A percentile compares a stretch with the other conserved stretches of the same genome.
Evolutionary conservation across 371 early-diverging fungal genomes (phyloP).

Genomic region (Mortierella sp.): DNA sequence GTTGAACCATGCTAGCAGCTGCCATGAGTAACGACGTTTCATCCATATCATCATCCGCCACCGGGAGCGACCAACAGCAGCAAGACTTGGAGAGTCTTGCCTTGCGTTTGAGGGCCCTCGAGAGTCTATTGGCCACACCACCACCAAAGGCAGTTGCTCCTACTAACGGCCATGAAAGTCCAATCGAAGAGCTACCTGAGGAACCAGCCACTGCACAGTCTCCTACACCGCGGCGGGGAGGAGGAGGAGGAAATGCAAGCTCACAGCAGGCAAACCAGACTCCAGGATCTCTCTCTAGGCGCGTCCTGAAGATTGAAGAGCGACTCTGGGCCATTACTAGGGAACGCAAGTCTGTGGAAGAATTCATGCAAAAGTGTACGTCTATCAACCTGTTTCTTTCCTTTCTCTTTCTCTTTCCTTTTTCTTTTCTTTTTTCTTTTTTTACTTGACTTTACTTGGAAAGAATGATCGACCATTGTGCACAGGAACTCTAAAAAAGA

Average conservation of each 20-base stretch:
- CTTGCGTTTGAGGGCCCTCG: slow-evolving; percentile 38
- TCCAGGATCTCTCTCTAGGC: slow-evolving; percentile 45
- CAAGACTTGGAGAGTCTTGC: slow-evolving; percentile 51
- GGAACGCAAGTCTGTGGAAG: slow-evolving; percentile 58
- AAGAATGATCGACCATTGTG: too few relatives aligned
- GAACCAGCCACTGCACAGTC: slow-evolving; percentile 21
- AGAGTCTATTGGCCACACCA: slow-evolving; percentile 23
- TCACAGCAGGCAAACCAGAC: slow-evolving; percentile 2
- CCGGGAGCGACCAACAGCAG: slow-evolving; percentile 25
- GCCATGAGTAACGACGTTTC: background rate
- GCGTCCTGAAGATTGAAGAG: slow-evolving; percentile 40
- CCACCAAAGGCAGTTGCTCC: slow-evolving; percentile 8
- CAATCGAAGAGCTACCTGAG: slow-evolving; percentile 19
- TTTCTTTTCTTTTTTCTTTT: background rate
- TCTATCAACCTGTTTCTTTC: background rate
- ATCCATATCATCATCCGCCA: slow-evolving; percentile 7
- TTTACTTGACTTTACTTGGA: background rate
- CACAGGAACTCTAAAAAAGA: too few relatives aligned
- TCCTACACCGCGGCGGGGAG: slow-evolving; percentile 2
- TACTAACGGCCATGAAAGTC: slow-evolving; percentile 24
- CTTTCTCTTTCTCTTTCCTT: background rate
- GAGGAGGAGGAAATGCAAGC: background rate
- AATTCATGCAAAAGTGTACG: slow-evolving; percentile 67
- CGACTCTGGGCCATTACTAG: slow-evolving; percentile 22
- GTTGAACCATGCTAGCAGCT: slow-evolving; percentile 22